These are phyloP conservation scores for Sisymbrium irio DNA, from an alignment of 345 rosid species.

Conservation along the genomic window DNA sequence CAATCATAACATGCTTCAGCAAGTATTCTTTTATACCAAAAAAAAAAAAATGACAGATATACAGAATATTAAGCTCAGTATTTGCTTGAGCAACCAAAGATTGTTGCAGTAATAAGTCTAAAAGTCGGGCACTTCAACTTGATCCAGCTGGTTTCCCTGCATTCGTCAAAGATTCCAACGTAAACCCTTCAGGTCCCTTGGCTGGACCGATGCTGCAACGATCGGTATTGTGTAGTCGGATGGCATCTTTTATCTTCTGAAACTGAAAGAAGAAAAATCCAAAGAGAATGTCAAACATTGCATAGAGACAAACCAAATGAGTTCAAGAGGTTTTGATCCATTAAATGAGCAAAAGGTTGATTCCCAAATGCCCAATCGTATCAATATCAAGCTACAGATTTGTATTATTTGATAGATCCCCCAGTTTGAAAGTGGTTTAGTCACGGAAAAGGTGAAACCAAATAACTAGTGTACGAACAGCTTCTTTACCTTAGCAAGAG, in stretches of 20 bases:
- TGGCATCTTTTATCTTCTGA: conserved; percentile 85
- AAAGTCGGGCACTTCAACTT: conserved; percentile 22
- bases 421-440: not conserved
- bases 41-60: conserved; percentile 19
- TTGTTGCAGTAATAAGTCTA: conserved; percentile 15
- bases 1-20: not conserved
- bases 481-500: conserved; percentile 71
- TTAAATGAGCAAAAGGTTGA: not conserved
- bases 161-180: conserved; percentile 49
- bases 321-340: not conserved
- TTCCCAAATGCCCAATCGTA: not conserved
- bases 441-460: not conserved
- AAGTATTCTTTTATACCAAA: conserved; percentile 21
- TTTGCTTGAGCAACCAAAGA: conserved; percentile 28
- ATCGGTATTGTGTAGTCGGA: conserved; percentile 56
- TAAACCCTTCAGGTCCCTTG: conserved; percentile 55
- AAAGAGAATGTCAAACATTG: conserved; percentile 4
- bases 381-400: not conserved
- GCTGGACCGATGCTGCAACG: conserved; percentile 60
- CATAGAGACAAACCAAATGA: conserved; percentile 3
- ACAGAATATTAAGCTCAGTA: conserved; percentile 28
- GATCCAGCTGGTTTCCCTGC: conserved; percentile 42
- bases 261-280: conserved; percentile 49
- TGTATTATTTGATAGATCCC: not conserved
- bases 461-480: not conserved